A percentile compares a stretch with the other conserved stretches of the same genome.
phyloP scores from a whole-genome alignment of 768 basidiomycete species.

The Suillus discolor region DNA sequence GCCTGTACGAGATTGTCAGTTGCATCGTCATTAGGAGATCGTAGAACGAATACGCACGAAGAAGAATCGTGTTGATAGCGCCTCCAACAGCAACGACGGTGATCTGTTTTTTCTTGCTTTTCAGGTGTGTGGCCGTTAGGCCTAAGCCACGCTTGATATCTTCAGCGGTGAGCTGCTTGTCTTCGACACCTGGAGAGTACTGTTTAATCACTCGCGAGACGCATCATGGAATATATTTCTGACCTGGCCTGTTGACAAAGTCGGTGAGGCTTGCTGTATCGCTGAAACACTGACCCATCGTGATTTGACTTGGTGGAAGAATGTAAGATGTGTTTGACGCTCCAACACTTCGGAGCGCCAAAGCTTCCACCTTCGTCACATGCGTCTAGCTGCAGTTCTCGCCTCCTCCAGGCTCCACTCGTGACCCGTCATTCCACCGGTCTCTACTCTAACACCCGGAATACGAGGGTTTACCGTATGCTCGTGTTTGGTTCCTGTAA shows the following conservation, averaged over 20 bases:
- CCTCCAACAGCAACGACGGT: not conserved
- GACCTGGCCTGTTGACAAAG: constrained; percentile 1
- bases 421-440: not conserved
- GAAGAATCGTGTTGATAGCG: not conserved
- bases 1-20: not conserved
- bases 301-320: not conserved
- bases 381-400: too few species aligned
- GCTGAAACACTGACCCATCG: not conserved
- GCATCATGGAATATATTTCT: not conserved
- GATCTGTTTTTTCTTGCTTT: not conserved
- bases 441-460: not conserved
- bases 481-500: too few species aligned
- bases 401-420: not conserved
- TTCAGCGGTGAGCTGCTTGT: not conserved
- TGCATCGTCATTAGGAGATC: not conserved
- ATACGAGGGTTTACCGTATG: too few species aligned
- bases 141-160: not conserved
- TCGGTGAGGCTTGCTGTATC: not conserved
- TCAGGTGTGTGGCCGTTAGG: not conserved
- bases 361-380: not conserved
- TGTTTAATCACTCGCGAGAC: not conserved
- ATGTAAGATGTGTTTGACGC: not conserved
- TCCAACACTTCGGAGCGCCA: not conserved
- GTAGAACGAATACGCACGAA: not conserved
- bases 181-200: not conserved